These are phyloP conservation scores for Hypoxylon fuscum DNA, from an alignment of 495 filamentous ascomycete species.

Conservation along the genomic window DNA sequence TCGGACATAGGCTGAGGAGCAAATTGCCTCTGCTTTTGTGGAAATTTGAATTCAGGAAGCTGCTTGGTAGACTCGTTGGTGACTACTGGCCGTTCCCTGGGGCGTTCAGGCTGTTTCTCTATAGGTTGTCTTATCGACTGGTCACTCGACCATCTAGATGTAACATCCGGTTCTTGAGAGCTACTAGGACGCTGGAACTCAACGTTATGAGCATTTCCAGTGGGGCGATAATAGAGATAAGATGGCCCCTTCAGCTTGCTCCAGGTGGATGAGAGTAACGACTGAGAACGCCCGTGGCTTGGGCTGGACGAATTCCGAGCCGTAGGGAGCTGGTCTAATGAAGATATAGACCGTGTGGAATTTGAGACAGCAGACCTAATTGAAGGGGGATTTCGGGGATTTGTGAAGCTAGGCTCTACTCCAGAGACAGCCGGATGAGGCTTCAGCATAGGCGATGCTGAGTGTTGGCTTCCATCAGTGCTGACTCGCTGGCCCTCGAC, in stretches of 20 bases:
- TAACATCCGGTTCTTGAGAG: constrained; percentile 22
- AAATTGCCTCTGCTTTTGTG: constrained; percentile 13
- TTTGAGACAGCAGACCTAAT: constrained; percentile 36
- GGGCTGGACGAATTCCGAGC: constrained; percentile 33
- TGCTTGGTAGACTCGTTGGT: constrained; percentile 17
- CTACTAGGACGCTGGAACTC: constrained; percentile 23
- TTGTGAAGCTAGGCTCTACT: constrained; percentile 17
- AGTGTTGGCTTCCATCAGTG: constrained; percentile 11
- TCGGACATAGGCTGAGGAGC: constrained; percentile 30
- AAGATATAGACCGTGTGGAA: constrained; percentile 47
- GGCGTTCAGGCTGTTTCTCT: constrained; percentile 14
- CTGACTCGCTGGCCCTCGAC: constrained; percentile 30
- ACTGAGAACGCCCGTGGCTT: constrained; percentile 44
- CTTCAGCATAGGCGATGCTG: constrained; percentile 23
- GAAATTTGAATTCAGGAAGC: constrained; percentile 37
- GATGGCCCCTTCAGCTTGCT: constrained; percentile 44
- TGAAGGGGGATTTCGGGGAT: constrained; percentile 39
- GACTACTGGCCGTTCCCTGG: constrained; percentile 9
- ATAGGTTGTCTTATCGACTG: constrained; percentile 5
- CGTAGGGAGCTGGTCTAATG: constrained; percentile 40
- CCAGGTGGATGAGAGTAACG: constrained; percentile 42
- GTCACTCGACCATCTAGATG: constrained; percentile 17
- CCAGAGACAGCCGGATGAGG: constrained; percentile 6
- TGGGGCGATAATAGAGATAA: constrained; percentile 40
- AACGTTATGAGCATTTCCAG: constrained; percentile 16